Conservation (phyloP, 805 yeast genomes). For the Priceomyces medius region DNA sequence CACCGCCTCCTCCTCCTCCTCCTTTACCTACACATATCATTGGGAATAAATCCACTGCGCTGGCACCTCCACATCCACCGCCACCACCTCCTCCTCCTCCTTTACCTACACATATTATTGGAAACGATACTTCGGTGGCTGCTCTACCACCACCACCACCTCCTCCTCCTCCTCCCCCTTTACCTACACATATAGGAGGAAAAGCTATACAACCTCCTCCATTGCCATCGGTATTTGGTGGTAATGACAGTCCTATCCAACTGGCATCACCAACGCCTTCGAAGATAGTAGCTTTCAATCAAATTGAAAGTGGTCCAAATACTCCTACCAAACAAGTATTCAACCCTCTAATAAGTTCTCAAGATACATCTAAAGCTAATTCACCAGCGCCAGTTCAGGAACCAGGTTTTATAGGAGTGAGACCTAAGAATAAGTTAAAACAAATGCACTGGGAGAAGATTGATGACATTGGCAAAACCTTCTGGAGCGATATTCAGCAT, state of each 20-base stretch:
- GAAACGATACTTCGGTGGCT: not conserved
- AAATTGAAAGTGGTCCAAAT: not conserved
- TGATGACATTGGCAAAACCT: slow-evolving; percentile 78
- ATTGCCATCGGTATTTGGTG: not conserved
- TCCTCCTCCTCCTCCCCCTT: slow-evolving; percentile 4
- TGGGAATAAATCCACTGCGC: not conserved
- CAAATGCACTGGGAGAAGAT: slow-evolving; percentile 97
- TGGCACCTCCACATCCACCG: slow-evolving; percentile 5
- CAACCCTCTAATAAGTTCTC: not conserved
- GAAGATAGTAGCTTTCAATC: not conserved
- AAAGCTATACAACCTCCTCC: too few species aligned
- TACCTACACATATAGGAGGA: too few species aligned
- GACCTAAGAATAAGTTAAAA: slow-evolving; percentile 77
- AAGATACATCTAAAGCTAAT: not conserved
- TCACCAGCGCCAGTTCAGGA: not conserved
- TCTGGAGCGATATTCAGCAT: slow-evolving; percentile 74
- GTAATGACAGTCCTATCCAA: not conserved
- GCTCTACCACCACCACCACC: slow-evolving; percentile 19
- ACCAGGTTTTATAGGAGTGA: slow-evolving; percentile 10
- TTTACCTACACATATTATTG: not conserved
- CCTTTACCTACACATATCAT: slow-evolving; percentile 16
- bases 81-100: slow-evolving; percentile 19
- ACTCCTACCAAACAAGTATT: slow-evolving; percentile 1
- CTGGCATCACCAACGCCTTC: not conserved
- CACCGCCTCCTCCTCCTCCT: slow-evolving; percentile 22